These are phyloP conservation scores for Pseudocercospora fuligena DNA, from an alignment of 2,329 filamentous ascomycete genomes.

Conservation along the genomic window DNA sequence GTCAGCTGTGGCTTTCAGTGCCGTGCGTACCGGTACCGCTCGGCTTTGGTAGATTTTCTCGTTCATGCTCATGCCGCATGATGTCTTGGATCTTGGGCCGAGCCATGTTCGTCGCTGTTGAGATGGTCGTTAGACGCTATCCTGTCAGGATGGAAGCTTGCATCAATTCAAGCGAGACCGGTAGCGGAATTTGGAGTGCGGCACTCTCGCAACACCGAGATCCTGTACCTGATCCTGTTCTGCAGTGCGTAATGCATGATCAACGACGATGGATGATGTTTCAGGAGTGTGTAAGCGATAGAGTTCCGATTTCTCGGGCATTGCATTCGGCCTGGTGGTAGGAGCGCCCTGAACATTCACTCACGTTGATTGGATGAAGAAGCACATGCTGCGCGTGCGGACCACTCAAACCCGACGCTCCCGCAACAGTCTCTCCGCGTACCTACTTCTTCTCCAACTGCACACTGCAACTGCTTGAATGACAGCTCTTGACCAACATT, in stretches of 20 bases:
- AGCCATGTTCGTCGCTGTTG: background rate
- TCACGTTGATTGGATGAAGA: background rate
- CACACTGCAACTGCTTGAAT: background rate
- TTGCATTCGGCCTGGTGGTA: background rate
- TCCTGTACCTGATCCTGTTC: background rate
- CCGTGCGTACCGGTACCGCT: background rate
- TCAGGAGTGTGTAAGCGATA: conserved; percentile 3
- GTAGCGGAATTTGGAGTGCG: background rate
- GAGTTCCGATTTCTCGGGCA: conserved; percentile 1
- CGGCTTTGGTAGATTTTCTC: background rate
- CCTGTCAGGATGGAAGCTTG: too few species aligned
- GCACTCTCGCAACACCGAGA: background rate
- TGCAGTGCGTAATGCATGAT: background rate
- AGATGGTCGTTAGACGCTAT: background rate
- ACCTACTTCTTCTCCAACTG: background rate
- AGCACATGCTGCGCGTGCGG: background rate
- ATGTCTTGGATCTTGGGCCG: background rate
- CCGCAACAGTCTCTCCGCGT: background rate
- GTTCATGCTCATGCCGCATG: background rate
- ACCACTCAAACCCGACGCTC: background rate
- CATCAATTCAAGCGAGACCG: too few species aligned
- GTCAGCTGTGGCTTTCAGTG: background rate
- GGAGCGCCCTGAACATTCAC: background rate
- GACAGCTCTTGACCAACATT: background rate
- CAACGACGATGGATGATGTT: background rate